A percentile compares a stretch with the other conserved stretches of the same genome.
These are phyloP conservation scores for Naganishia onofrii DNA, from an alignment of 768 basidiomycete genomes.

Conservation along the genomic window DNA sequence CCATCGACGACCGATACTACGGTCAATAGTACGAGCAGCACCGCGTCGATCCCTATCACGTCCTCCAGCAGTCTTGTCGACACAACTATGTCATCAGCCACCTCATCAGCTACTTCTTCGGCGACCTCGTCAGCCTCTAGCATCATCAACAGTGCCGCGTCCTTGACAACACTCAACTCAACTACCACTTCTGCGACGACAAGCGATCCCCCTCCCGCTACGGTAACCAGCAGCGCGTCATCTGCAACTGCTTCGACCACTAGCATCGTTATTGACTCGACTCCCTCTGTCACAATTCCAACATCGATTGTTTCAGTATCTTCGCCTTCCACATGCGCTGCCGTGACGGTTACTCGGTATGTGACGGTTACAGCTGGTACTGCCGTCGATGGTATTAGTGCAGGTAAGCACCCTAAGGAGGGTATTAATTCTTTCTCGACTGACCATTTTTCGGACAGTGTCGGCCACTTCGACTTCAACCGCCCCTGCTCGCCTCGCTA, in stretches of 20 bases:
- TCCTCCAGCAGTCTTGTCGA: background rate
- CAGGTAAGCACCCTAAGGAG: background rate
- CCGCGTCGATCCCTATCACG: background rate
- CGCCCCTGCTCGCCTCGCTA: too few species aligned
- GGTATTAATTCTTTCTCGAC: background rate
- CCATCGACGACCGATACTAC: background rate
- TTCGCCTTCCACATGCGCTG: background rate
- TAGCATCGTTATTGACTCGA: too few species aligned
- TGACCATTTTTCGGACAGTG: too few species aligned
- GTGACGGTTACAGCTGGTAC: background rate
- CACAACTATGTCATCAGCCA: background rate
- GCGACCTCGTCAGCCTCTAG: too few species aligned
- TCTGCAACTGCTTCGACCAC: too few species aligned
- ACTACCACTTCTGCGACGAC: too few species aligned
- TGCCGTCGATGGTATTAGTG: background rate
- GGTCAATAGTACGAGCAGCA: background rate
- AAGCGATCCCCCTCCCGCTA: too few species aligned
- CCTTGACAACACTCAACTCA: too few species aligned
- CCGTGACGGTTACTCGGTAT: background rate
- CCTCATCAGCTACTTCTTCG: too few species aligned
- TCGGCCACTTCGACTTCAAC: too few species aligned
- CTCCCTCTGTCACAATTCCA: background rate
- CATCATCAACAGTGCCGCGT: too few species aligned
- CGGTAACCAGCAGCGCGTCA: too few species aligned
- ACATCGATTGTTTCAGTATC: background rate